Evolutionary conservation across 2,329 filamentous ascomycete species (phyloP), one percentile per base, ranked within the genome.

Genomic region (Mycogone perniciosa): DNA sequence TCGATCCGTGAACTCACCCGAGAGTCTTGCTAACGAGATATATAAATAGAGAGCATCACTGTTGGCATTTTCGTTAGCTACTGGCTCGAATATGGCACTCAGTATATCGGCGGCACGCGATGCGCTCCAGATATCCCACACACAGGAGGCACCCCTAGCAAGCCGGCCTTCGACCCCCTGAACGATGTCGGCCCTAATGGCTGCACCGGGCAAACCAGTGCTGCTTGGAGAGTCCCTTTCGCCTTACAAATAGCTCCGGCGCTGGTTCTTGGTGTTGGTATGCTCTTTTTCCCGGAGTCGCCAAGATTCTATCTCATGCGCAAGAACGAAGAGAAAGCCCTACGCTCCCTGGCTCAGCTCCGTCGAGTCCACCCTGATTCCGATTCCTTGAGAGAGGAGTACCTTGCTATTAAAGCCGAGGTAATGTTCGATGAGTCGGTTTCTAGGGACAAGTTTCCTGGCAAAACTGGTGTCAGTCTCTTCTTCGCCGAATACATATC

Each of bases 181-280:
- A 60, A 58, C 37, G 72, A 73, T 54, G 68, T 74, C 38, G 71
- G 67, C 4, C 57, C 59, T 42, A 58, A 64, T 33, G 71, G 65
- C 38, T 77, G 74, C 48, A 65, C 65, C 0, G 74, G 73, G 0
- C 74, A 76, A 52, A 73, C 69, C 9, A 54, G 67, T 9, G 64
- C 63, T 1, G 59, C 73, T 4, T 79, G 76, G 64, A 66, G 75
- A 8, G 67, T 78, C 9, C 76, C 76, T 0, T 69, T 78, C 44
- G 73, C 68, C 1, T 55, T 78, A 13, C 76, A 79, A 56, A 80
- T 83, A 50, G 57, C 72, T 0, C 84, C 79, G 63, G 75, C 79
- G 2, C 55, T 82, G 9, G 70, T 84, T 34, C 70, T 85, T 1
- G 69, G 76, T 6, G 53, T 64, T 30, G 80, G 80, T 34, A 76